Evolutionary conservation across 2,329 filamentous ascomycete species (phyloP), one percentile per base, ranked within the genome.

Genomic region (Hymenoscyphus linearis): DNA sequence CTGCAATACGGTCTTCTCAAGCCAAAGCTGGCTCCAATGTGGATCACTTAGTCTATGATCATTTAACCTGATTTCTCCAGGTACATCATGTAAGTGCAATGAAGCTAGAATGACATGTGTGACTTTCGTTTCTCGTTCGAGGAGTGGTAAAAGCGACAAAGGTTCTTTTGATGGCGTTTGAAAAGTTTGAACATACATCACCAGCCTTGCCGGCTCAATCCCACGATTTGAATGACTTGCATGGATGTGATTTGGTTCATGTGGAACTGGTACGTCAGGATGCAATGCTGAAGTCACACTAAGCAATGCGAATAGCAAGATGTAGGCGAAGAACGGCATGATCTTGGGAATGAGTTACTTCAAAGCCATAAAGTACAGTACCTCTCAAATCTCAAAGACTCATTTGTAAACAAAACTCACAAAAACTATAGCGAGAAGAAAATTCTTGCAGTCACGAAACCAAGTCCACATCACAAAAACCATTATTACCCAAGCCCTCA

Each of bases 71-170:
- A 91, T 91, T 2, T 91, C 90, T 22, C 92, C 92, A 36, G 88
- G 84, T 26, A 76, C 73, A 2, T 81, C 78, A 73, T 93, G 92
- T 67, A 96, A 77, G 75, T 96, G 92, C 60, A 96, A 84, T 13
- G 92, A 91, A 9, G 89, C 90, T 53, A 96, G 77, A 68, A 96
- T 91, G 61, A 96, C 79, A 75, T 96, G 92, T 0, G 92, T 96
- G 58, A 85, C 74, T 16, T 83, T 83, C 2, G 83, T 85, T 64
- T 81, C 76, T 52, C 70, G 59, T 25, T 78, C 78, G 4, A 68
- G 50, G 50, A 89, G 77, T 0, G 85, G 85, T 0, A 86, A 77
- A 61, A 88, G 75, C 12, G 84, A 85, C 60, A 87, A 77, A 34
- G 75, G 76, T 57, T 80, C 78, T 56, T 73, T 73, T 26, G 79